phyloP scores from a whole-genome alignment of 1,284 basidiomycete species.

The Fomitopsis pinicola region DNA sequence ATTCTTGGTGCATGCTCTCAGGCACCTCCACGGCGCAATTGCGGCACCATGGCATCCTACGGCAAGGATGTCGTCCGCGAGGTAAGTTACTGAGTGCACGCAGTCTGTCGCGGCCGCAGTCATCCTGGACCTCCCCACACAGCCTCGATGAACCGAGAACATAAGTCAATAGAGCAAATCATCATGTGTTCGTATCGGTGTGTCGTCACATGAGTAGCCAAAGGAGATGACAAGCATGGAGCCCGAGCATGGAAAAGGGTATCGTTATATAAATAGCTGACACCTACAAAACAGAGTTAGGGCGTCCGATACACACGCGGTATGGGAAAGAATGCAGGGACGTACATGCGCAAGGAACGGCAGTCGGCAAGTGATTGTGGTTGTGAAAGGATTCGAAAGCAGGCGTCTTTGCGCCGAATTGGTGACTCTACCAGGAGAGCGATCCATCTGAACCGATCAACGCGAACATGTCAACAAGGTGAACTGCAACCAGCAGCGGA shows the following conservation, averaged over 20 bases:
- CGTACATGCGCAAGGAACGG: slow-evolving; percentile 15
- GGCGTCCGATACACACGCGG: not conserved
- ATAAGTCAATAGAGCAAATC: slow-evolving; percentile 3
- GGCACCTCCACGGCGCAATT: not conserved
- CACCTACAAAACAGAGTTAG: not conserved
- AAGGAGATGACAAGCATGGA: slow-evolving; percentile 3
- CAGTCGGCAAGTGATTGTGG: not conserved
- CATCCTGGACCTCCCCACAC: not conserved
- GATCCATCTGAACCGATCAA: not conserved
- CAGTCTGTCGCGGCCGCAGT: not conserved
- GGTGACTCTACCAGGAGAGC: slow-evolving; percentile 6
- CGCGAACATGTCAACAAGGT: not conserved
- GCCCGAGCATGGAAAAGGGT: slow-evolving; percentile 14
- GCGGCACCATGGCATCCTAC: not conserved
- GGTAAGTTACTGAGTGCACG: too few relatives aligned
- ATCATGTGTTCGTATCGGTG: slow-evolving; percentile 20
- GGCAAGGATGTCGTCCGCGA: too few relatives aligned
- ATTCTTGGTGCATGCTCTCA: not conserved
- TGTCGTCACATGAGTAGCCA: slow-evolving; percentile 11
- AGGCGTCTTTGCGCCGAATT: slow-evolving; percentile 9
- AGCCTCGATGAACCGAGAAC: not conserved
- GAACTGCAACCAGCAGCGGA: not conserved
- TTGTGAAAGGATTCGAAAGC: slow-evolving; percentile 6
- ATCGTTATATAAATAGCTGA: slow-evolving; percentile 17
- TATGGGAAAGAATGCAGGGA: slow-evolving; percentile 12